Base-by-base conservation (phyloP, 1,139 yeast genomes). In the Taphrina sp. region DNA sequence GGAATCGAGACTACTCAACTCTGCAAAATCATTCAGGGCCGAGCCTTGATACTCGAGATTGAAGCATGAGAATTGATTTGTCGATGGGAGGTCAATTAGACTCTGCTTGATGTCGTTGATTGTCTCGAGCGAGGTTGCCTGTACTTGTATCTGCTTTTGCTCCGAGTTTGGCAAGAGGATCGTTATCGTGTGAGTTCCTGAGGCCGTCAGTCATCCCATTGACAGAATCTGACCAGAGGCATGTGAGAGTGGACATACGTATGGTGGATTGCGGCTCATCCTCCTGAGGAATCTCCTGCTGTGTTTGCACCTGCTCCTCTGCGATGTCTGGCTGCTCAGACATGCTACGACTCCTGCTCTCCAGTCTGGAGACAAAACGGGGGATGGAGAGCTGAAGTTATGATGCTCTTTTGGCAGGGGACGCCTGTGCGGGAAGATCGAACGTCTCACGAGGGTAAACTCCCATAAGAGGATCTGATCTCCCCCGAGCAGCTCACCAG, bases 1-100 rank as follows among this genome's bases (percentile, higher is more conserved):
- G 2, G 63, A 66, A 10, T 60, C 63, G 41, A 66, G 61, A 16
- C 66, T 66, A 26, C 62, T 62, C 34, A 70, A 59, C 37, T 67
- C 66, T 53, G 62, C 60, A 59, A 65, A 59, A 59, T 60, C 63
- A 31, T 62, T 69, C 20, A 81, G 64, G 51, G 70, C 64, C 38
- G 67, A 58, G 16, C 74, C 77, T n/a, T 72, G 67, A 56, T 68
- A 66, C 52, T 64, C 66, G 28, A 86, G 71, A 5, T 76, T 71
- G 66, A 80, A 87, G 64, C 80, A 78, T 35, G 94, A 83, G 64
- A 77, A 75, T 58, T 80, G 82, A 63, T 77, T 76, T 41, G 83
- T 76, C 28, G 74, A 73, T 12, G 83, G 80, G 33, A 80, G 69
- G 24, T 80, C 72, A 28, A 76, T 72, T 57, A 87, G 70, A 22